Evolutionary conservation across 441 rosid genomes (phyloP).

Genomic region (Euphorbia celastroides): DNA sequence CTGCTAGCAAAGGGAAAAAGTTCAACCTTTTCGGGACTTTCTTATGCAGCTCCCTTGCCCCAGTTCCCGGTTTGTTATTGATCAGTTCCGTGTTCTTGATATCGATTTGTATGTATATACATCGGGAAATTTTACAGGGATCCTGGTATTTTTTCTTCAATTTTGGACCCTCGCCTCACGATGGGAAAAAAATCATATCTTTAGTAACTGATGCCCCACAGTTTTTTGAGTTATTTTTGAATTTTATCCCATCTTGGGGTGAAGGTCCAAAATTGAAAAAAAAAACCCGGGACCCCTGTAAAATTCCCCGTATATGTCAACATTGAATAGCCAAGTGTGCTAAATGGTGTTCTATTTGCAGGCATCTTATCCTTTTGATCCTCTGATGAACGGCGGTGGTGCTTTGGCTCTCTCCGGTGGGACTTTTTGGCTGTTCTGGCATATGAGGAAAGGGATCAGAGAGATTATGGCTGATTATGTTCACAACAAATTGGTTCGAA

Average conservation of each 20-base stretch:
- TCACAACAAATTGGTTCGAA: neutral
- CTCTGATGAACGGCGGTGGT: neutral
- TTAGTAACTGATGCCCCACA: no score
- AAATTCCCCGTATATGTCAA: neutral
- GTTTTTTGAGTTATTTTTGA: no score
- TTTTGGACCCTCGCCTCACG: no score
- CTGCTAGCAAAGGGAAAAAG: constrained; percentile 84
- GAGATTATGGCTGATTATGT: constrained; percentile 1
- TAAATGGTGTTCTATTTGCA: neutral
- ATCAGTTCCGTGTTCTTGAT: neutral
- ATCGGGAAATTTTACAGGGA: neutral
- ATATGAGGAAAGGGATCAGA: neutral
- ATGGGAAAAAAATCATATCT: no score
- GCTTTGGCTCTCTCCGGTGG: neutral
- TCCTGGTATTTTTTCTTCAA: no score
- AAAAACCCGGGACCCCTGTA: no score
- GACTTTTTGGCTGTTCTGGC: neutral
- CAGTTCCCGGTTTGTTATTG: neutral
- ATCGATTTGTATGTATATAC: neutral
- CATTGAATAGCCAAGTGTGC: neutral
- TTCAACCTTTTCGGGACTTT: constrained; percentile 83
- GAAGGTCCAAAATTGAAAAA: no score
- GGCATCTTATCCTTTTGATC: neutral
- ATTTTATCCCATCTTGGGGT: no score
- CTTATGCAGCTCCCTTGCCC: constrained; percentile 58